Conservation (phyloP, 106 monocot species). For the Posidonia australis region DNA sequence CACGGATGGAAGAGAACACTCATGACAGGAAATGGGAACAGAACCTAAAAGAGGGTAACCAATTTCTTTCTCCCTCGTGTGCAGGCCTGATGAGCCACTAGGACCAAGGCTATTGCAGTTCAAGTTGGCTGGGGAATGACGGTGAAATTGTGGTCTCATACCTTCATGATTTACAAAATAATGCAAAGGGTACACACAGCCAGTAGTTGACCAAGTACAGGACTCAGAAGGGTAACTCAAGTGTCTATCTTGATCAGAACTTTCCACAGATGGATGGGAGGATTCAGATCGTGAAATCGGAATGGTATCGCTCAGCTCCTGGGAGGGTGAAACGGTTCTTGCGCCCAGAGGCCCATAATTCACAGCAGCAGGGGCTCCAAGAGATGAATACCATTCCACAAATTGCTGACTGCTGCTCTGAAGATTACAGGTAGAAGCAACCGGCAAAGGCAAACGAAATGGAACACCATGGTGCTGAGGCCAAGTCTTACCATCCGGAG, state of each 20-base stretch:
- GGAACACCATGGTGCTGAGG: conserved; percentile 5
- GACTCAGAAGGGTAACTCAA: conserved; percentile 4
- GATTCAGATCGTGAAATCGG: not conserved
- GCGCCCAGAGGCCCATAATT: not conserved
- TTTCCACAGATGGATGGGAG: conserved; percentile 1
- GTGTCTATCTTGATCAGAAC: conserved; percentile 3
- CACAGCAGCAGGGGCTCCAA: not conserved
- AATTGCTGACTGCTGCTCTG: not conserved
- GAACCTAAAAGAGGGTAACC: not conserved
- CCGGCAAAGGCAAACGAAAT: not conserved
- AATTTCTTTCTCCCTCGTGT: not conserved
- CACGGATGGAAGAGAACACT: not conserved
- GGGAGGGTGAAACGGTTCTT: not conserved
- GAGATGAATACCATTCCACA: conserved; percentile 7
- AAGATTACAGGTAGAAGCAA: not conserved
- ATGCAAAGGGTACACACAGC: conserved; percentile 34
- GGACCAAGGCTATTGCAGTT: not conserved
- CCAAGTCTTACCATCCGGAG: not conserved
- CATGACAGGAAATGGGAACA: not conserved
- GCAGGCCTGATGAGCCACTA: not conserved
- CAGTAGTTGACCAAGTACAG: conserved; percentile 12
- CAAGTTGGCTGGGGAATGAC: conserved; percentile 2
- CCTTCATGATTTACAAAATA: conserved; percentile 12
- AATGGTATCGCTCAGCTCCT: not conserved
- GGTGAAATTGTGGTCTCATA: not conserved